phyloP scores from a whole-genome alignment of 257 asterid genomes.

The Solanum peruvianum region DNA sequence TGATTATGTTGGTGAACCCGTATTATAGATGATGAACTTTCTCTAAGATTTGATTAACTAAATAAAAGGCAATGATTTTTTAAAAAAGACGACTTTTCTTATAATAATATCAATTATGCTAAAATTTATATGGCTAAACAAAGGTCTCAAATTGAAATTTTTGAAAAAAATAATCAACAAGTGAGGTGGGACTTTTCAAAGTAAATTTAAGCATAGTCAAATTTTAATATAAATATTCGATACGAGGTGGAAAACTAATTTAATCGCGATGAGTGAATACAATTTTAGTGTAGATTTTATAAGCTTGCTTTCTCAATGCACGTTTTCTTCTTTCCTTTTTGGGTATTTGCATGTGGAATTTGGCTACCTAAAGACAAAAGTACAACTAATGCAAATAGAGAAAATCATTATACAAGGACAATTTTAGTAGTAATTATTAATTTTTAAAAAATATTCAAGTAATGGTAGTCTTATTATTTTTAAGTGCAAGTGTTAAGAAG shows the following conservation, averaged over 20 bases:
- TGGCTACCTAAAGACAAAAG: not conserved
- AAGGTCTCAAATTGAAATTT: not conserved
- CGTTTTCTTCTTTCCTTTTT: not conserved
- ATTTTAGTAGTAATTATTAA: not conserved
- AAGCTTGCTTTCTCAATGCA: not conserved
- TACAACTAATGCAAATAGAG: not conserved
- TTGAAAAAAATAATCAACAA: not conserved
- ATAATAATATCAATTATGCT: too few species aligned
- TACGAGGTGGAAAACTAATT: not conserved
- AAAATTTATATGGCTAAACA: too few species aligned
- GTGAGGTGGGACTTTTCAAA: not conserved
- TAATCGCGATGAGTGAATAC: not conserved
- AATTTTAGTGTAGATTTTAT: not conserved
- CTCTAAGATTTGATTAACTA: not conserved
- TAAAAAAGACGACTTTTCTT: not conserved
- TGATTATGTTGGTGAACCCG: not conserved
- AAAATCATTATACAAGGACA: not conserved
- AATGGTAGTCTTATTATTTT: not conserved
- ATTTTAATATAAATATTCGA: not conserved
- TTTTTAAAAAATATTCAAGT: not conserved
- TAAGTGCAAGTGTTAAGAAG: not conserved
- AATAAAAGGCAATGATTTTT: not conserved
- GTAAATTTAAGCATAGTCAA: not conserved
- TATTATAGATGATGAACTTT: not conserved
- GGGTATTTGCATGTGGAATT: not conserved